Base-by-base conservation (phyloP, 2,329 filamentous ascomycete genomes). In the Fusarium goolgardi region DNA sequence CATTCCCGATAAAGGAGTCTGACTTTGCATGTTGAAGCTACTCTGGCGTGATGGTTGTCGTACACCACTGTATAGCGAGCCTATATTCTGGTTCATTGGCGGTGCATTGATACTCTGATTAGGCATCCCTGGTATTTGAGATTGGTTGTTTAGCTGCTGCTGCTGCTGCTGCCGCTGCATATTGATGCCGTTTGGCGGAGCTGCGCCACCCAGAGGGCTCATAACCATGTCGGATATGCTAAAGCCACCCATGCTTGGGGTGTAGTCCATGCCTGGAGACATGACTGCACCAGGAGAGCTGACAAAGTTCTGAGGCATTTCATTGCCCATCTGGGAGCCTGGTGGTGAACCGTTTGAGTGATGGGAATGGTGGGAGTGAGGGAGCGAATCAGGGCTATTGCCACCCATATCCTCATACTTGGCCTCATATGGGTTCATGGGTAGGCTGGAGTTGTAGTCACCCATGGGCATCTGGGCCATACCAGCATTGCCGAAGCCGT, bases 401-500 rank as follows among this genome's bases (percentile, higher is more conserved):
- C 74, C 73, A 23, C 66, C 74, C 73, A 80, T 77, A 13, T 79
- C 78, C 21, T 72, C 64, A 44, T 78, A 80, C 63, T 80, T 79
- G 68, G 77, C 76, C 5, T 82, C 79, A 57, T 81, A 81, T 18
- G 81, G 78, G 49, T 84, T 77, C 18, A 83, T 77, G 2, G 80
- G 71, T 41, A 79, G 82, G 65, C 84, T 84, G 68, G 78, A 79
- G 35, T 82, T 82, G 40, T 81, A 84, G 27, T 87, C 84, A 56
- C 86, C 82, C 47, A 83, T 80, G 43, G 82, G 74, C 69, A 83
- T 79, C 45, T 77, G 85, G 3, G 82, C 86, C 82, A 90, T 88
- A 25, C 87, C 87, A 6, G 84, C 85, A 59, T 83, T 89, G 50
- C 88, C 88, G 55, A 90, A 90, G 6, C 88, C 88, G 69, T 90